These are phyloP conservation scores for Aureobasidium pullulans DNA, from an alignment of 2,329 filamentous ascomycete genomes.

Conservation along the genomic window DNA sequence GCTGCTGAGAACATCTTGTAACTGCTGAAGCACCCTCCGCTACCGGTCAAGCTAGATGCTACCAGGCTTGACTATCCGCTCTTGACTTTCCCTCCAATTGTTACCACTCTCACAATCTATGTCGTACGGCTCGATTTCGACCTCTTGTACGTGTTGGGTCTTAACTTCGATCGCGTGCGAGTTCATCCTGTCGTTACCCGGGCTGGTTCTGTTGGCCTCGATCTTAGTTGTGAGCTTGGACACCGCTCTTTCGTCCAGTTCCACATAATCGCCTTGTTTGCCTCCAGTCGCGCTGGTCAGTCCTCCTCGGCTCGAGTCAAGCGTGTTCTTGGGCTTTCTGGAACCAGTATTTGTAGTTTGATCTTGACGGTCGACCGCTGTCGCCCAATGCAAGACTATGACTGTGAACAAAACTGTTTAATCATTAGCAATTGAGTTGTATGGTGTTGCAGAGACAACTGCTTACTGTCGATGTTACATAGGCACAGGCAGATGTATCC, in stretches of 20 bases:
- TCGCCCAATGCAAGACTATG: conserved; percentile 56
- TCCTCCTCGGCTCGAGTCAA: neutral
- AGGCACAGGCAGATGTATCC: conserved; percentile 60
- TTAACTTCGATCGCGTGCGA: neutral
- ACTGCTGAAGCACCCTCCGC: neutral
- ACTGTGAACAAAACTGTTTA: conserved; percentile 47
- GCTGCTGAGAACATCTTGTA: neutral
- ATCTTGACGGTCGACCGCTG: conserved; percentile 28
- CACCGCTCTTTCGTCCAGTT: neutral
- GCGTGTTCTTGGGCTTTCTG: neutral
- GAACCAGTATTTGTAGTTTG: neutral
- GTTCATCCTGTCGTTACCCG: neutral
- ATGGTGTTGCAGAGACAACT: no score
- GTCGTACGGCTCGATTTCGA: neutral
- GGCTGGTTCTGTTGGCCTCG: neutral
- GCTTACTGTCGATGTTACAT: conserved; percentile 56
- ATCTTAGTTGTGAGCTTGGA: neutral
- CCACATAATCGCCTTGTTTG: neutral
- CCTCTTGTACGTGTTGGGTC: conserved; percentile 2
- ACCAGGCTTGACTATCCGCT: neutral
- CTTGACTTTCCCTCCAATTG: neutral
- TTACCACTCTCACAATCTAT: neutral
- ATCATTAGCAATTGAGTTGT: neutral
- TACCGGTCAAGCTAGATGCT: neutral
- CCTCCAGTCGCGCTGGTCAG: neutral